These are phyloP conservation scores for Microcyclospora pomicola DNA, from an alignment of 2,329 filamentous ascomycete genomes.

Conservation along the genomic window DNA sequence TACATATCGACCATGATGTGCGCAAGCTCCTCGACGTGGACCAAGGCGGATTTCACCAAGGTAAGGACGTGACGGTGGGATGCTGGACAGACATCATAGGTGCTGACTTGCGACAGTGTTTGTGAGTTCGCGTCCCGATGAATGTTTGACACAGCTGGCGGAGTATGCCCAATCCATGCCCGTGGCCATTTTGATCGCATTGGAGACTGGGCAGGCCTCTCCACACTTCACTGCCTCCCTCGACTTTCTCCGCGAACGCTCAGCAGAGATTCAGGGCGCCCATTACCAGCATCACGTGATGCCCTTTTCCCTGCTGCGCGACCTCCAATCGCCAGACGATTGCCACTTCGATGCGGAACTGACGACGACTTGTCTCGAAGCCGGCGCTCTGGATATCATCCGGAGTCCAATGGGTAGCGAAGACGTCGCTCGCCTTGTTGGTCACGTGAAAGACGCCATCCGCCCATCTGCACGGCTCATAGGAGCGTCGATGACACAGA, in stretches of 20 bases:
- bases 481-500: constrained; percentile 19
- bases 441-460: constrained; percentile 18
- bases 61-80: constrained; percentile 7
- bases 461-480: constrained; percentile 15
- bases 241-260: constrained; percentile 13
- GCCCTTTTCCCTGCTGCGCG: constrained; percentile 15
- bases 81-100: neutral
- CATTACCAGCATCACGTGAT: constrained; percentile 17
- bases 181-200: constrained; percentile 18
- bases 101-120: constrained; percentile 14
- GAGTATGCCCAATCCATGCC: constrained; percentile 11
- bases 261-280: constrained; percentile 12
- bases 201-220: constrained; percentile 2
- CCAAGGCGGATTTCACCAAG: constrained; percentile 19
- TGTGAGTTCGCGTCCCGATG: constrained; percentile 12
- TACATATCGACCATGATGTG: constrained; percentile 16
- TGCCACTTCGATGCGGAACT: constrained; percentile 6
- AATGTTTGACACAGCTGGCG: constrained; percentile 15
- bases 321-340: constrained; percentile 3
- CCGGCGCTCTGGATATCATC: constrained; percentile 76
- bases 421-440: constrained; percentile 18
- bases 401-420: constrained; percentile 63
- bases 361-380: constrained; percentile 52
- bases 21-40: constrained; percentile 19
- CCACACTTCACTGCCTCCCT: constrained; percentile 3